Evolutionary conservation across 2,329 filamentous ascomycete genomes (phyloP).

Genomic region (Xylaria polymorpha): DNA sequence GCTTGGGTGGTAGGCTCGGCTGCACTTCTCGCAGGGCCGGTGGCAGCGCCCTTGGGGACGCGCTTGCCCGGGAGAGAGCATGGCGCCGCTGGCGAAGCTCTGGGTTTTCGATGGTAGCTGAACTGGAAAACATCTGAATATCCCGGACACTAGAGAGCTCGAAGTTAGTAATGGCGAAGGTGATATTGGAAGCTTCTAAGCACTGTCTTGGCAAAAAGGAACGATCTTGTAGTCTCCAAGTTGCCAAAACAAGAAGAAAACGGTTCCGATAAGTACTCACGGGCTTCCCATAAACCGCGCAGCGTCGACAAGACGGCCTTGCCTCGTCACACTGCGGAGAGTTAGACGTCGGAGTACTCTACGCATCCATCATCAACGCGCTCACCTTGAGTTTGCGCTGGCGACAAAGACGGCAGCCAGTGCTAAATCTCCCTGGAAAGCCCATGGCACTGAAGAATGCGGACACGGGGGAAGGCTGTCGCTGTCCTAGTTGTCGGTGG

Average conservation of each 20-base stretch:
- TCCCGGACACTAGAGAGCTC: not conserved
- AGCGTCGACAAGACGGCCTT: not conserved
- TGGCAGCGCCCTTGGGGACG: not conserved
- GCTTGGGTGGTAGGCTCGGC: not conserved
- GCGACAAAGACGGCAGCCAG: not conserved
- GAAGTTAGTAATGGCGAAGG: too few species aligned
- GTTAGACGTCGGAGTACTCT: not conserved
- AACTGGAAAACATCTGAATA: slow-evolving; percentile 3
- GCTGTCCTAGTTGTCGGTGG: not conserved
- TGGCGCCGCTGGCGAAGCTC: too few species aligned
- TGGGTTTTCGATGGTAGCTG: not conserved
- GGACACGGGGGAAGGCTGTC: not conserved
- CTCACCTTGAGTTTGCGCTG: not conserved
- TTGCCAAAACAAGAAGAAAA: too few species aligned
- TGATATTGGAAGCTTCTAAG: too few species aligned
- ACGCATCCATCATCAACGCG: not conserved
- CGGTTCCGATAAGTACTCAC: too few species aligned
- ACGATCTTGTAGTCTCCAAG: too few species aligned
- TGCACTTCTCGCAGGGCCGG: not conserved
- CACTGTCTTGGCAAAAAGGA: too few species aligned
- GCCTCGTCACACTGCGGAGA: not conserved
- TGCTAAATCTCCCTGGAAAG: not conserved
- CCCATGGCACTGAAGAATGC: not conserved
- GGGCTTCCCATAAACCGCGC: not conserved
- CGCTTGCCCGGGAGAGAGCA: not conserved